Conservation (phyloP, 176 grass and related monocot species). For the Paspalum notatum region DNA sequence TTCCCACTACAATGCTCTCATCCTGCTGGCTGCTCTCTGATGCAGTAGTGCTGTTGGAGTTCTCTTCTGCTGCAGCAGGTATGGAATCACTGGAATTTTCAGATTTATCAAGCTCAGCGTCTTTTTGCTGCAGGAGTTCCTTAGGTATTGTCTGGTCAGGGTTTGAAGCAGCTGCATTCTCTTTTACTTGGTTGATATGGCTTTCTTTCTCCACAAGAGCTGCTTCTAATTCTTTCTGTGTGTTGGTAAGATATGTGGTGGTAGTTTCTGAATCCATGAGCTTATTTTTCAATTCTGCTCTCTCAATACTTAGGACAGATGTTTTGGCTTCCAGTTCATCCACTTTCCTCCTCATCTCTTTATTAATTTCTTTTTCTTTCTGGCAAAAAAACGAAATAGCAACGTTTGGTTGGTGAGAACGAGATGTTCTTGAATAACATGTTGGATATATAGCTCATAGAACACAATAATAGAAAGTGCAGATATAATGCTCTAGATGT, state of each 20-base stretch:
- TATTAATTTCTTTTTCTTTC: constrained; percentile 76
- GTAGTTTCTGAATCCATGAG: constrained; percentile 79
- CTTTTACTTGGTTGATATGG: constrained; percentile 73
- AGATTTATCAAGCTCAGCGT: constrained; percentile 59
- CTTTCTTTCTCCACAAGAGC: constrained; percentile 85
- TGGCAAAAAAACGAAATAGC: constrained; percentile 33
- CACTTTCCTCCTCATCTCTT: constrained; percentile 69
- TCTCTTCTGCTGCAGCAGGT: constrained; percentile 40
- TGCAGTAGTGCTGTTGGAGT: constrained; percentile 35
- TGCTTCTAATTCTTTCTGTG: constrained; percentile 81
- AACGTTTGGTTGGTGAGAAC: constrained; percentile 20
- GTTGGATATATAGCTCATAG: constrained; percentile 4
- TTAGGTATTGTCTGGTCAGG: constrained; percentile 47
- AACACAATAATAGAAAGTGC: constrained; percentile 1
- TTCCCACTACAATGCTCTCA: constrained; percentile 33
- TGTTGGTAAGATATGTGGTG: constrained; percentile 72
- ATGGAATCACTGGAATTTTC: constrained; percentile 30
- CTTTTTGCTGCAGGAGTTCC: constrained; percentile 74
- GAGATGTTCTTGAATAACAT: constrained; percentile 14
- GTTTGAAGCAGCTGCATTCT: constrained; percentile 51
- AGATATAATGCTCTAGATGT: not conserved
- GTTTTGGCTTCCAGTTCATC: constrained; percentile 75
- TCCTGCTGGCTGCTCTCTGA: constrained; percentile 39
- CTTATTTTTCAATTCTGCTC: constrained; percentile 72
- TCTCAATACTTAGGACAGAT: constrained; percentile 66